Conservation (phyloP, 2,329 filamentous ascomycete species). For the Scytalidium sp. region DNA sequence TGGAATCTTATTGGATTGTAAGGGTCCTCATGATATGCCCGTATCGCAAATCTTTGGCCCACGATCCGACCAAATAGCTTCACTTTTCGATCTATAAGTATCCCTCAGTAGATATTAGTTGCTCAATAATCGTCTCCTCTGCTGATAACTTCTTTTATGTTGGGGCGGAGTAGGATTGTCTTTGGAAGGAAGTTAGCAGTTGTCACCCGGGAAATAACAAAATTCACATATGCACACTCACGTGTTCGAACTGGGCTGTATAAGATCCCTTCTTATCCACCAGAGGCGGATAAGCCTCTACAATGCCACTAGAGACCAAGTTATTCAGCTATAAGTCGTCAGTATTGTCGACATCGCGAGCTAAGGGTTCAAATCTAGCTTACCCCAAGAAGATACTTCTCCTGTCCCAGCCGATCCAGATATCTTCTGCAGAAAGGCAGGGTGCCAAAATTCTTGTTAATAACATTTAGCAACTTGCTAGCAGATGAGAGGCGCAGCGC, state of each 20-base stretch:
- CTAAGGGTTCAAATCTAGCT: conserved; percentile 27
- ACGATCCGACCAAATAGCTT: not conserved
- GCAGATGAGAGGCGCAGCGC: conserved; percentile 77
- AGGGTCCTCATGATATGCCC: too few relatives aligned
- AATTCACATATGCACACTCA: conserved; percentile 38
- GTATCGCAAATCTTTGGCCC: too few relatives aligned
- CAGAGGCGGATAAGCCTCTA: conserved; percentile 86
- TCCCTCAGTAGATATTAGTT: too few relatives aligned
- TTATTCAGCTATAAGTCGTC: conserved; percentile 67
- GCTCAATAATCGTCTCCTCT: conserved; percentile 78
- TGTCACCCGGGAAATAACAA: not conserved
- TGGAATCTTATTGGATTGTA: too few relatives aligned
- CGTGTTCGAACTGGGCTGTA: conserved; percentile 92
- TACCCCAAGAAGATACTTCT: conserved; percentile 90
- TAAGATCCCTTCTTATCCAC: conserved; percentile 93
- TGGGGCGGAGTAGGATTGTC: conserved; percentile 76
- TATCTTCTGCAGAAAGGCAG: conserved; percentile 89
- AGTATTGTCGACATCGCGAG: conserved; percentile 15
- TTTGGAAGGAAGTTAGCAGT: conserved; percentile 32
- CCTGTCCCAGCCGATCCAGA: conserved; percentile 86
- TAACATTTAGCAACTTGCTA: conserved; percentile 80
- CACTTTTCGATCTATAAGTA: too few relatives aligned
- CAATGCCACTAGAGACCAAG: conserved; percentile 76
- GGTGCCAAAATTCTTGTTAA: conserved; percentile 95
- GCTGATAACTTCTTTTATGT: conserved; percentile 83